Conservation (phyloP, 1,284 basidiomycete species). For the Cryptococcus neoformans region DNA sequence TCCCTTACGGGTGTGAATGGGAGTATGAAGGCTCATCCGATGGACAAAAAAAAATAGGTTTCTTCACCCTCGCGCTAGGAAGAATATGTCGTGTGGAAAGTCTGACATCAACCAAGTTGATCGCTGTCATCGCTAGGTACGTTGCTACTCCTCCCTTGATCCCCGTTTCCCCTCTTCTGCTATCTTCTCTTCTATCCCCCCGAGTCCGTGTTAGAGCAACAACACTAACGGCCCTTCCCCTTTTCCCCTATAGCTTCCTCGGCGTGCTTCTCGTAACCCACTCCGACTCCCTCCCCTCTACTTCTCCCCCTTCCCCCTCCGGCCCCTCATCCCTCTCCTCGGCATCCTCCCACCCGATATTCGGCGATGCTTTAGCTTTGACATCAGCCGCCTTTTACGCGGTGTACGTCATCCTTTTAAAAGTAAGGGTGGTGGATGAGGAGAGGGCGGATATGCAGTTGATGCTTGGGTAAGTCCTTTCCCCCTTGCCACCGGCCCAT, state of each 20-base stretch:
- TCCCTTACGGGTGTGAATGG: not conserved
- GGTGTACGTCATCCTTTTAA: conserved; percentile 87
- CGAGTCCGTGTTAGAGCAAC: too few relatives aligned
- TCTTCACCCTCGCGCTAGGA: conserved; percentile 89
- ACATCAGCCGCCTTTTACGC: conserved; percentile 84
- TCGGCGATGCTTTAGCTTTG: conserved; percentile 45
- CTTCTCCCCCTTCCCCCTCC: not conserved
- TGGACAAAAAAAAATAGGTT: conserved; percentile 53
- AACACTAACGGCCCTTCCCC: not conserved
- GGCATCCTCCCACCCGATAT: conserved; percentile 7
- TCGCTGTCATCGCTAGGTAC: conserved; percentile 78
- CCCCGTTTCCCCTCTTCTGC: not conserved
- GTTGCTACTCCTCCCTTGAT: conserved; percentile 9
- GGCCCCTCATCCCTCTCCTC: not conserved
- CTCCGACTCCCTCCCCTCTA: conserved; percentile 60
- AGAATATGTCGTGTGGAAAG: conserved; percentile 78
- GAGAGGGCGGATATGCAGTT: conserved; percentile 87
- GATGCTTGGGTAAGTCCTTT: conserved; percentile 66
- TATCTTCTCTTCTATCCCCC: not conserved
- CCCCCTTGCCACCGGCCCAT: not conserved
- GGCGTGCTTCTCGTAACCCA: conserved; percentile 84
- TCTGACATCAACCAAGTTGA: conserved; percentile 69
- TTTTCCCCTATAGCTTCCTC: conserved; percentile 63
- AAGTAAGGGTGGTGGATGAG: conserved; percentile 78
- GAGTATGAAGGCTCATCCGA: not conserved